Evolutionary conservation across 257 asterid species (phyloP).

Genomic region (Coffea canephora): DNA sequence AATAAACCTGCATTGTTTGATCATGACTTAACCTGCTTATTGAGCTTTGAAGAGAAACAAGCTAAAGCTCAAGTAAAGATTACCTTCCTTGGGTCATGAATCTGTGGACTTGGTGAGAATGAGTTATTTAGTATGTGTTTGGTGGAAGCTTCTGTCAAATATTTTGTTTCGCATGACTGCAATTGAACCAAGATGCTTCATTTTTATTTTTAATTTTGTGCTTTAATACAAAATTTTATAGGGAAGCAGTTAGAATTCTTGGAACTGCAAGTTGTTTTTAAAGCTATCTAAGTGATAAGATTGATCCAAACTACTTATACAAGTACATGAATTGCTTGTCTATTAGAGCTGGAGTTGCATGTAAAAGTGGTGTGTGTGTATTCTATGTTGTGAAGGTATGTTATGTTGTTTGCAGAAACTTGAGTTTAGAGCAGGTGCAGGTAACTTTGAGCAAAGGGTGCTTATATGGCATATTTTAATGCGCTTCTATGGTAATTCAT

Average conservation of each 20-base stretch:
- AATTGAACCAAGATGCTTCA: neutral
- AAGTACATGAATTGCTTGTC: neutral
- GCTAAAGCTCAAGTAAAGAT: neutral
- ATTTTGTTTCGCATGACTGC: neutral
- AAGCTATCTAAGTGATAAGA: neutral
- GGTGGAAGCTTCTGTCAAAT: neutral
- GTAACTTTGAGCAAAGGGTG: neutral
- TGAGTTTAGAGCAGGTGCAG: neutral
- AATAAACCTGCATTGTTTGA: neutral
- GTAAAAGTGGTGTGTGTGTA: neutral
- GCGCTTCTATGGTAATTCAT: neutral
- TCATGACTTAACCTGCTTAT: neutral
- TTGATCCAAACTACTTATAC: neutral
- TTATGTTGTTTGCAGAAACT: neutral
- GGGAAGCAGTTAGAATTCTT: neutral
- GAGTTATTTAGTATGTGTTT: neutral
- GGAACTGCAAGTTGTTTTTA: neutral
- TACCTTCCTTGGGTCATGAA: neutral
- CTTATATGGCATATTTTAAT: neutral
- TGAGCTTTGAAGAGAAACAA: neutral
- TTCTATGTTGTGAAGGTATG: neutral
- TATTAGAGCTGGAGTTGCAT: neutral
- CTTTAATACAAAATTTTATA: neutral
- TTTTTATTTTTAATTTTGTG: neutral
- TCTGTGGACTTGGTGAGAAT: neutral